A percentile compares a stretch with the other conserved stretches of the same genome.
These are phyloP conservation scores for Salvia hispanica DNA, from an alignment of 257 asterid species.

Conservation along the genomic window DNA sequence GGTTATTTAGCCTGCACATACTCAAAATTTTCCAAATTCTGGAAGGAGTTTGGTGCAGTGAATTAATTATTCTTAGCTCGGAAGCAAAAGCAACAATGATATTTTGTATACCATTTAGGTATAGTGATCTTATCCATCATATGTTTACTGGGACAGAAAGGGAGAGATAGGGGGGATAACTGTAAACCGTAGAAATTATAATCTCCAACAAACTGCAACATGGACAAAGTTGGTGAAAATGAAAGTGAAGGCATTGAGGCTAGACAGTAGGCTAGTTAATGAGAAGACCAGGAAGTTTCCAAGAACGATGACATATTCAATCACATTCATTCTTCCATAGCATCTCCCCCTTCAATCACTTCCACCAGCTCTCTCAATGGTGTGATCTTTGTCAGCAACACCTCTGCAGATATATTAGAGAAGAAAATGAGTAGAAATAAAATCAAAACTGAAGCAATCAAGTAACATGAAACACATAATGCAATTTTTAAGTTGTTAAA, in stretches of 20 bases:
- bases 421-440: neutral
- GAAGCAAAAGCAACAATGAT: slow-evolving; percentile 1
- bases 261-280: slow-evolving; percentile 24
- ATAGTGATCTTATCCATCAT: slow-evolving; percentile 1
- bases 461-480: neutral
- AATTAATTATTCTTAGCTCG: slow-evolving; percentile 1
- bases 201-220: slow-evolving; percentile 27
- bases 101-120: neutral
- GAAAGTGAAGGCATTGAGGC: slow-evolving; percentile 14
- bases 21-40: slow-evolving; percentile 4
- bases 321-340: slow-evolving; percentile 72
- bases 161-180: neutral
- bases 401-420: slow-evolving; percentile 52
- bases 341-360: slow-evolving; percentile 84
- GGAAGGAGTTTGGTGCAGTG: neutral
- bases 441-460: neutral
- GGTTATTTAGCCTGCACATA: neutral
- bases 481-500: neutral
- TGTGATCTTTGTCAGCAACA: slow-evolving; percentile 76
- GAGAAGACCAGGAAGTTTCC: slow-evolving; percentile 27
- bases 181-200: neutral
- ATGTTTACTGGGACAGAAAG: slow-evolving; percentile 16
- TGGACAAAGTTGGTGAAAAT: slow-evolving; percentile 15
- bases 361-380: slow-evolving; percentile 70
- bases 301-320: slow-evolving; percentile 16